A percentile compares a stretch with the other conserved stretches of the same genome.
phyloP scores from a whole-genome alignment of 139 green algal species.

The Tetratostichococcus sp. region DNA sequence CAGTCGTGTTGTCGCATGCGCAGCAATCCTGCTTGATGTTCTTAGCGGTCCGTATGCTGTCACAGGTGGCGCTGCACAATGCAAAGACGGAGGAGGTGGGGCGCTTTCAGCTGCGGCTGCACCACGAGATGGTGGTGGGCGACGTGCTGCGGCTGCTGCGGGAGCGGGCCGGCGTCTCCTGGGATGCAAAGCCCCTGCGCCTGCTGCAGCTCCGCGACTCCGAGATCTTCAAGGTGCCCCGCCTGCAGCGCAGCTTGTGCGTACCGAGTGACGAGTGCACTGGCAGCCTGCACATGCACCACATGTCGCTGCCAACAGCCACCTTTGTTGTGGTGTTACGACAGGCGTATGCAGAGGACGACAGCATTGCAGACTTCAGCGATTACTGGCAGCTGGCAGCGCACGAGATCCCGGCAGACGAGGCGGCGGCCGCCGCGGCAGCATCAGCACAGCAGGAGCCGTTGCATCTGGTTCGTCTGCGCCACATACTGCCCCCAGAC shows the following conservation, averaged over 20 bases:
- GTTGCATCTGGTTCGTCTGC: background rate
- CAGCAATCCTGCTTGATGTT: too few species aligned
- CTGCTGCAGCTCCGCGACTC: slow-evolving; percentile 77
- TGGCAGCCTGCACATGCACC: too few species aligned
- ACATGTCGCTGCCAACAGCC: too few species aligned
- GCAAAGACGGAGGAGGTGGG: slow-evolving; percentile 65
- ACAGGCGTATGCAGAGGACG: slow-evolving; percentile 42
- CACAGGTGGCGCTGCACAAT: slow-evolving; percentile 62
- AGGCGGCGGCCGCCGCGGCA: slow-evolving; percentile 34
- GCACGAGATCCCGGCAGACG: slow-evolving; percentile 67
- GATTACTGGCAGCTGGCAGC: slow-evolving; percentile 79
- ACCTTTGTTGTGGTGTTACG: too few species aligned
- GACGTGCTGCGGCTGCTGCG: slow-evolving; percentile 71
- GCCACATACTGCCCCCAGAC: background rate
- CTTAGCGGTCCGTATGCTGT: too few species aligned
- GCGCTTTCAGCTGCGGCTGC: slow-evolving; percentile 59
- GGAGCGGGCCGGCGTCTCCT: slow-evolving; percentile 25
- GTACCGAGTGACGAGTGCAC: too few species aligned
- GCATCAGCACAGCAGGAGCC: slow-evolving; percentile 3
- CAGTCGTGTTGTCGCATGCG: too few species aligned
- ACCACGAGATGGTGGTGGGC: slow-evolving; percentile 51
- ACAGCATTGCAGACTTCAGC: slow-evolving; percentile 63
- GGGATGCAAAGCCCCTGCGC: slow-evolving; percentile 46
- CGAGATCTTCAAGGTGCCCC: slow-evolving; percentile 82
- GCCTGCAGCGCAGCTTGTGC: too few species aligned